Evolutionary conservation across 176 grass and related monocot genomes (phyloP).

Genomic region (Coix lacrymajobi): DNA sequence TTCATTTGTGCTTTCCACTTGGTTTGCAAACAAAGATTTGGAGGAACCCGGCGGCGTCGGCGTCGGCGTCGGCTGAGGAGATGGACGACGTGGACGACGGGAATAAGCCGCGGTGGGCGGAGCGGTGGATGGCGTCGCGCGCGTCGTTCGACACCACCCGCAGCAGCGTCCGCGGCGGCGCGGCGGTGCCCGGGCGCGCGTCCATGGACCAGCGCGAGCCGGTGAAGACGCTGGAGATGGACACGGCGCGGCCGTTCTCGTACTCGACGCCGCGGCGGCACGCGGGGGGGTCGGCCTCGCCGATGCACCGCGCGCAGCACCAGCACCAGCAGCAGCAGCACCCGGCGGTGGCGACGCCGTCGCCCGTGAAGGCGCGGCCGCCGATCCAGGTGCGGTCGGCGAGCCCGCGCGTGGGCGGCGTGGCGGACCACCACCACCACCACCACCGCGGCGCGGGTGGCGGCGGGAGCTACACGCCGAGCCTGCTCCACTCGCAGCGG

Average conservation of each 20-base stretch:
- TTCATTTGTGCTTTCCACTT: background rate
- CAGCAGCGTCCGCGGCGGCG: constrained; percentile 32
- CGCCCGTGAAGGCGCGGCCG: constrained; percentile 59
- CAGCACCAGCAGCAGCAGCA: constrained; percentile 11
- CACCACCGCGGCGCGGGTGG: background rate
- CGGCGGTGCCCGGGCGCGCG: constrained; percentile 30
- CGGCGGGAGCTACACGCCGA: constrained; percentile 41
- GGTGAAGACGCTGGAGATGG: constrained; percentile 85
- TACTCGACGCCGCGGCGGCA: constrained; percentile 54
- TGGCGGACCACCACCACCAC: constrained; percentile 17
- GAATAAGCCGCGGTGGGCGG: constrained; percentile 65
- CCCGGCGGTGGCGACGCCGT: constrained; percentile 65
- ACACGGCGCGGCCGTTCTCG: constrained; percentile 72
- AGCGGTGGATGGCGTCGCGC: constrained; percentile 86
- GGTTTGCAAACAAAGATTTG: constrained; percentile 42
- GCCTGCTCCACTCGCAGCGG: constrained; percentile 37
- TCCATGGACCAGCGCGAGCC: constrained; percentile 71
- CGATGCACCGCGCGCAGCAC: constrained; percentile 43
- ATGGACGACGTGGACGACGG: constrained; percentile 45
- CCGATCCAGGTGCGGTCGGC: constrained; percentile 70
- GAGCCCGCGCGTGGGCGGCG: constrained; percentile 73
- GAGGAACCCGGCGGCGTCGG: constrained; percentile 55
- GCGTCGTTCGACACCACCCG: constrained; percentile 72
- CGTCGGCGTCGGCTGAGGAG: constrained; percentile 54
- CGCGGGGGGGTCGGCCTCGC: constrained; percentile 12